Base-by-base conservation (phyloP, 129 eudicot species). In the Solidago caesia region DNA sequence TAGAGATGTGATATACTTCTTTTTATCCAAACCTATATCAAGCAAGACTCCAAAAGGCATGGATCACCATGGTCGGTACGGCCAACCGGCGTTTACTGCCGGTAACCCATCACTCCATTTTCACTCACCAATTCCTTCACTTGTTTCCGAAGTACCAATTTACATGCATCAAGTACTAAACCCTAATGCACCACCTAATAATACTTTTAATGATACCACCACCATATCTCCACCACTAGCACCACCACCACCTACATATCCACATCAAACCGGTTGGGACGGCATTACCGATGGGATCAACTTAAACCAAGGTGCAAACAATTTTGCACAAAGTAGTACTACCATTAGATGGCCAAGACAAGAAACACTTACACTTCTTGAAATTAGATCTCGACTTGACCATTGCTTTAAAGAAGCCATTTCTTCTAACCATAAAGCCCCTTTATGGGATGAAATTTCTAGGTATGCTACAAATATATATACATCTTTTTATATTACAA, bases 401-500 rank as follows among this genome's bases (percentile, higher is more conserved):
- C 63, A 85, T 69, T 88, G 88, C 83, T 94, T 94, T 77, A 91
- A 89, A 77, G 98, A 94, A 68, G 97, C 98, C 42, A 79, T 61
- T 44, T 79, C 82, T 46, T 72, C 82, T 1, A 94, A 94, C 70
- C 98, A 90, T 65, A 94, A 94, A 70, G 96, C 97, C 47, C 98
- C 97, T 60, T 79, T 94, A 57, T 94, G 98, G 98, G 97, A 94
- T 87, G 97, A 94, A 77, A 91, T 94, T 77, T 91, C 98, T 42
- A 90, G 98, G 98, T 74, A 44, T 8, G 8, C 43, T 56, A 11
- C 16, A 11, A 11, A 16, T 43, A 44, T 25, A 13, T 3, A 52
- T 49, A 47, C 8, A 27, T 41, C 4, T 4, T 56, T 5, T 64
- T 29, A 45, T 29, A 6, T 39, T 63, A 39, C 4, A 14, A 4